Percentiles rank a stretch among this genome's conserved stretches.
Evolutionary conservation across 768 basidiomycete genomes (phyloP).

Genomic region (Obba rivulosa): DNA sequence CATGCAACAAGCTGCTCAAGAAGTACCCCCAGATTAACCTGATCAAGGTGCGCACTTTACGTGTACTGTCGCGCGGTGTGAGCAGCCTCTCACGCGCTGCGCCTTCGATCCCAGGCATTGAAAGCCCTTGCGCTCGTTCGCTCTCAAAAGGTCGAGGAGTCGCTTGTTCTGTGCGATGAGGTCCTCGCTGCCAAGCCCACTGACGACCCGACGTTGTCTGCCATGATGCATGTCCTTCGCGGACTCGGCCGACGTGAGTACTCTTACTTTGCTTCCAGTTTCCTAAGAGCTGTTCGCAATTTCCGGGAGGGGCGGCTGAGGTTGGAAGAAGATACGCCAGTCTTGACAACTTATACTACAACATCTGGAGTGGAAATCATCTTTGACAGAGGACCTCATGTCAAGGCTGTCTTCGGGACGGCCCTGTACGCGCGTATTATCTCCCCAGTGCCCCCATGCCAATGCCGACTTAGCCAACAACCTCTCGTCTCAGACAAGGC

Average conservation of each 20-base stretch:
- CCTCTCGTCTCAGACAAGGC: too few species aligned
- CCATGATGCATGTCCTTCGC: constrained; percentile 80
- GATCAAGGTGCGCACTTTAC: constrained; percentile 47
- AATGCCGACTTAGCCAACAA: too few species aligned
- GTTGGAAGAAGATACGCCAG: too few species aligned
- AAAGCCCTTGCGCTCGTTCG: constrained; percentile 83
- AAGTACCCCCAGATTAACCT: constrained; percentile 74
- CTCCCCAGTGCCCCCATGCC: too few species aligned
- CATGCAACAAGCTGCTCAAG: constrained; percentile 84
- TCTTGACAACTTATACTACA: too few species aligned
- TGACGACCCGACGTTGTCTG: constrained; percentile 67
- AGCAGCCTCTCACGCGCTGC: background rate
- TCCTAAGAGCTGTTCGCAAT: too few species aligned
- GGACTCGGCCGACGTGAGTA: constrained; percentile 64
- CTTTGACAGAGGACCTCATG: too few species aligned
- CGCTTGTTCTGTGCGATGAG: constrained; percentile 73
- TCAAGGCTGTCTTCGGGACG: too few species aligned
- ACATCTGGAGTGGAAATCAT: too few species aligned
- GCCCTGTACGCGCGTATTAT: too few species aligned
- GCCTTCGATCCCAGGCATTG: constrained; percentile 48
- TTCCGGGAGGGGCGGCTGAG: too few species aligned
- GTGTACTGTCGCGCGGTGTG: background rate
- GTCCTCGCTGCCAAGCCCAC: constrained; percentile 68
- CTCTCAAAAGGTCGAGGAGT: constrained; percentile 82
- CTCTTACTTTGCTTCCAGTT: background rate